These are phyloP conservation scores for Aspergillus transmontanensis DNA, from an alignment of 2,329 filamentous ascomycete genomes.

Conservation along the genomic window DNA sequence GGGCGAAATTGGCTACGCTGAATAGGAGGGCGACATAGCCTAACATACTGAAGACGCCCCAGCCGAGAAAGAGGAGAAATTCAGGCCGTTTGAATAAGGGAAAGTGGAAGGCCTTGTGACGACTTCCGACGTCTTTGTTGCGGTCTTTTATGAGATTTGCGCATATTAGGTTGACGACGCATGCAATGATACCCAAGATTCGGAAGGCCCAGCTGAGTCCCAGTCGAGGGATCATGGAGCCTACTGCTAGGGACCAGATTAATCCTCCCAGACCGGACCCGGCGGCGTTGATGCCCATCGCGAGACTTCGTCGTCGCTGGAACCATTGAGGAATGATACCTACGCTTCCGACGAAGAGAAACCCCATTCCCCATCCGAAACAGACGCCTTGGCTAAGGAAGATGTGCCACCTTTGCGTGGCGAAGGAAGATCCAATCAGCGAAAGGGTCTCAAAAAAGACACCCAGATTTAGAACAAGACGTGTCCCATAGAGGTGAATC, in stretches of 20 bases:
- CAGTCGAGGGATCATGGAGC: slow-evolving; percentile 59
- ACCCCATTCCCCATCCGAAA: slow-evolving; percentile 65
- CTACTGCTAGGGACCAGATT: slow-evolving; percentile 60
- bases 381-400: slow-evolving; percentile 63
- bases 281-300: slow-evolving; percentile 61
- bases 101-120: slow-evolving; percentile 56
- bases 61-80: slow-evolving; percentile 60
- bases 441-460: slow-evolving; percentile 57
- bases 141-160: slow-evolving; percentile 59
- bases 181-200: slow-evolving; percentile 59
- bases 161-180: slow-evolving; percentile 55
- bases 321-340: slow-evolving; percentile 66
- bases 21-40: slow-evolving; percentile 68
- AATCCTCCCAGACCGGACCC: slow-evolving; percentile 64
- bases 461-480: slow-evolving; percentile 58
- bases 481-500: slow-evolving; percentile 56
- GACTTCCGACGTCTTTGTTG: slow-evolving; percentile 58
- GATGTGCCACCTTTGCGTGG: slow-evolving; percentile 60
- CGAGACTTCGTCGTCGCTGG: slow-evolving; percentile 57
- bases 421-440: slow-evolving; percentile 60
- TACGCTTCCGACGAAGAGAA: slow-evolving; percentile 61
- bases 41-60: slow-evolving; percentile 64
- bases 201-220: slow-evolving; percentile 64
- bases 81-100: slow-evolving; percentile 56
- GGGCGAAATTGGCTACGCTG: slow-evolving; percentile 64